Evolutionary conservation across 2,329 filamentous ascomycete genomes (phyloP), one percentile per base, ranked within the genome.

Genomic region (Pezicula rhizophila): DNA sequence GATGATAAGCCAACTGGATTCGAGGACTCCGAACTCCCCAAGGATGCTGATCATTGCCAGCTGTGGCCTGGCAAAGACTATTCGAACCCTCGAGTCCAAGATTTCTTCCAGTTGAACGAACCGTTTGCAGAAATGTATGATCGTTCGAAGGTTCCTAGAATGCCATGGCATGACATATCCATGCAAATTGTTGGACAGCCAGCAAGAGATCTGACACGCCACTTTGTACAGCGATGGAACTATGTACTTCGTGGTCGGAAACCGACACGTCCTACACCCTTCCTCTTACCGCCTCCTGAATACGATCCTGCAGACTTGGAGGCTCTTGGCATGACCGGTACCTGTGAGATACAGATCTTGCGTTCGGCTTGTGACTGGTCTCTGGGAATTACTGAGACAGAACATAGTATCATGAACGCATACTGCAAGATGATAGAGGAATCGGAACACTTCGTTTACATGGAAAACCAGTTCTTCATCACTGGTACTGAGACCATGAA

Each of bases 111-210:
- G 50, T 79, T 99, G 23, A 86, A 93, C 63, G 89, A 95, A 66
- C 93, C 93, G 2, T 97, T 97, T 61, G 93, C 96, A 63, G 93
- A 99, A 68, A 97, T 97, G 93, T 99, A 97, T 62, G 89, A 97
- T 67, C 85, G 93, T 48, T 85, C 82, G 52, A 87, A 87, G 64
- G 80, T 92, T 15, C 90, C 93, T 2, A 78, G 93, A 53, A 99
- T 97, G 93, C 92, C 93, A 1, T 99, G 93, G 93, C 93, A 99
- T 62, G 93, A 99, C 66, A 90, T 99, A 53, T 83, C 86, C 2
- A 97, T 99, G 93, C 93, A 97, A 67, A 85, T 99, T 38, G 90
- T 97, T 39, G 93, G 93, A 4, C 93, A 97, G 65, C 93, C 93
- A 2, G 92, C 93, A 11, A 81, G 93, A 57, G 93, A 99, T 69